A percentile compares a stretch with the other conserved stretches of the same genome.
Evolutionary conservation across 495 filamentous ascomycete species (phyloP).

Genomic region (Emericellopsis terricola): DNA sequence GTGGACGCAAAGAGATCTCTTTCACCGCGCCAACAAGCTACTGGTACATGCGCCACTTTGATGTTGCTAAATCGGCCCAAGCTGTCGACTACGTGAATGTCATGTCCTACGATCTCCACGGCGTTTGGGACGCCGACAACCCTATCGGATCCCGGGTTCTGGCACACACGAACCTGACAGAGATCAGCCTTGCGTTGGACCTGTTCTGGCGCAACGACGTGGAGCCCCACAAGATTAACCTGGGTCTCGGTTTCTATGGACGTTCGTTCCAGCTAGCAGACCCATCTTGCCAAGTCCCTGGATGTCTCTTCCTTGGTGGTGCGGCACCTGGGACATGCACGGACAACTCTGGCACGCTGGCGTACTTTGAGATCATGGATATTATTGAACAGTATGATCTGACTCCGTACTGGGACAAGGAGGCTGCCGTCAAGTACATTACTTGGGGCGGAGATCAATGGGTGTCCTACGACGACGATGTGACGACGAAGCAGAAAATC

Average conservation of each 20-base stretch:
- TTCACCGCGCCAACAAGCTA: slow-evolving; percentile 28
- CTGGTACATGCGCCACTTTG: slow-evolving; percentile 38
- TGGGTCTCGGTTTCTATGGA: slow-evolving; percentile 39
- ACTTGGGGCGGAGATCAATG: slow-evolving; percentile 16
- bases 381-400: slow-evolving; percentile 9
- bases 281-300: slow-evolving; percentile 7
- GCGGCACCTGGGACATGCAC: slow-evolving; percentile 16
- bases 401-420: slow-evolving; percentile 8
- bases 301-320: slow-evolving; percentile 12
- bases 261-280: slow-evolving; percentile 15
- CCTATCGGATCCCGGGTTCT: slow-evolving; percentile 14
- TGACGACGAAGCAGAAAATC: slow-evolving; percentile 22
- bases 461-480: slow-evolving; percentile 25
- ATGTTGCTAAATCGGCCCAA: slow-evolving; percentile 16
- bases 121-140: slow-evolving; percentile 13
- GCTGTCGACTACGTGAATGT: slow-evolving; percentile 34
- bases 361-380: slow-evolving; percentile 20
- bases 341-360: slow-evolving; percentile 13
- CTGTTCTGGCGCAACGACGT: slow-evolving; percentile 35
- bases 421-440: slow-evolving; percentile 20
- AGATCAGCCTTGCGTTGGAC: slow-evolving; percentile 28
- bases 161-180: slow-evolving; percentile 38
- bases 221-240: slow-evolving; percentile 16
- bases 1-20: slow-evolving; percentile 13
- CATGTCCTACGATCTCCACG: slow-evolving; percentile 35